phyloP scores from a whole-genome alignment of 1,284 basidiomycete species.

The Coniophora puteana region DNA sequence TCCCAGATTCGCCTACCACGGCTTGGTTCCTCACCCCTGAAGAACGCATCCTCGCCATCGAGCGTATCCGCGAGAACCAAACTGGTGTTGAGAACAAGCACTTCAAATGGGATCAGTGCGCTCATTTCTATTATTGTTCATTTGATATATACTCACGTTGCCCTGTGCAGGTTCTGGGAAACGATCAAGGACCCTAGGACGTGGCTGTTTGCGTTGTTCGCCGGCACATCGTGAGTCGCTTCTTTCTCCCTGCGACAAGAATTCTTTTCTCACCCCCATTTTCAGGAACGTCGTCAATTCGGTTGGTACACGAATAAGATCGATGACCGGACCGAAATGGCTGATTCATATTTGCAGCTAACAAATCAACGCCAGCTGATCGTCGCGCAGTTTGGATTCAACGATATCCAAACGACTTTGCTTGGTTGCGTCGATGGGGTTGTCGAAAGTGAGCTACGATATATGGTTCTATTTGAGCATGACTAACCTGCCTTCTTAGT shows the following conservation, averaged over 20 bases:
- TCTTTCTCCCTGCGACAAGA: slow-evolving; percentile 4
- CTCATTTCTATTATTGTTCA: slow-evolving; percentile 8
- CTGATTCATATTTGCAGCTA: slow-evolving; percentile 37
- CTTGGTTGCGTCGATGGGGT: slow-evolving; percentile 74
- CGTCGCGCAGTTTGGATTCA: slow-evolving; percentile 72
- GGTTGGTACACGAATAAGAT: slow-evolving; percentile 26
- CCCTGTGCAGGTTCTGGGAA: slow-evolving; percentile 56
- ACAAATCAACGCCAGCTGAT: slow-evolving; percentile 77
- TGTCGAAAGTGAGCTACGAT: slow-evolving; percentile 49
- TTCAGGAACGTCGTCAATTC: slow-evolving; percentile 53
- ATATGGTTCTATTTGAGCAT: not conserved
- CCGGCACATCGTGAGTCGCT: slow-evolving; percentile 43
- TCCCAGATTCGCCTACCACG: slow-evolving; percentile 72
- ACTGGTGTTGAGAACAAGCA: slow-evolving; percentile 74
- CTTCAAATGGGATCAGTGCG: slow-evolving; percentile 75
- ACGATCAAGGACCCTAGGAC: slow-evolving; percentile 69
- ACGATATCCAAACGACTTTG: slow-evolving; percentile 66
- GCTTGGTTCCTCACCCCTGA: slow-evolving; percentile 68
- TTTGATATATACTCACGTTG: not conserved
- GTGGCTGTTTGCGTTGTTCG: slow-evolving; percentile 67
- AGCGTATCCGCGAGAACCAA: slow-evolving; percentile 67
- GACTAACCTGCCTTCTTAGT: slow-evolving; percentile 33
- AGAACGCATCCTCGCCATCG: slow-evolving; percentile 63
- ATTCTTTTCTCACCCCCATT: slow-evolving; percentile 1
- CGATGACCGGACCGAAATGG: not conserved